Percentiles rank a stretch among this genome's conserved stretches.
phyloP scores from a whole-genome alignment of 164 flowering plant genomes.

The Kingdonia uniflora region DNA sequence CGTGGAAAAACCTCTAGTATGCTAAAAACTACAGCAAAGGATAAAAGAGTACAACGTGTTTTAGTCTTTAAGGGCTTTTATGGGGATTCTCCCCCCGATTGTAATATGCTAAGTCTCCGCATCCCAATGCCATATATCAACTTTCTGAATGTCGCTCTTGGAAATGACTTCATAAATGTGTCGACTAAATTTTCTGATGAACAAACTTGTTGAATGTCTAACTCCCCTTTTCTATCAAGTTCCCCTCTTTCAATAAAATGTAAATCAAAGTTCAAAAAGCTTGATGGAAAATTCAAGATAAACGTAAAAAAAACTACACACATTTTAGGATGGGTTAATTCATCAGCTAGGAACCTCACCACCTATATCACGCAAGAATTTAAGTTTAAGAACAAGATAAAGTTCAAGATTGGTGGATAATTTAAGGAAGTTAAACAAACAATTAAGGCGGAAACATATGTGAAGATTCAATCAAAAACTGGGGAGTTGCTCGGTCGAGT shows the following conservation, averaged over 20 bases:
- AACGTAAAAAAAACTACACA: constrained; percentile 24
- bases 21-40: no score
- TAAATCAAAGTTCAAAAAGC: constrained; percentile 13
- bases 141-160: no score
- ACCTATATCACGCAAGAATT: constrained; percentile 24
- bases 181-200: no score
- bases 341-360: constrained; percentile 49
- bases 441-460: constrained; percentile 23
- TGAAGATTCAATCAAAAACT: constrained; percentile 13
- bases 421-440: constrained; percentile 40
- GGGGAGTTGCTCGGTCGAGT: constrained; percentile 16
- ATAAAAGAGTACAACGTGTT: no score
- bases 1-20: no score
- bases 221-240: constrained; percentile 5
- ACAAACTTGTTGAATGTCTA: no score
- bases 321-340: constrained; percentile 53
- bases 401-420: constrained; percentile 32
- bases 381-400: constrained; percentile 34
- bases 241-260: constrained; percentile 17
- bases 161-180: no score
- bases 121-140: no score
- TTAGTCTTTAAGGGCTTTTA: no score
- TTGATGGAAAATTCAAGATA: constrained; percentile 50
- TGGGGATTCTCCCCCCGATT: no score
- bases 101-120: no score